phyloP scores from a whole-genome alignment of 2,329 filamentous ascomycete species.

The Botrytis galanthina region DNA sequence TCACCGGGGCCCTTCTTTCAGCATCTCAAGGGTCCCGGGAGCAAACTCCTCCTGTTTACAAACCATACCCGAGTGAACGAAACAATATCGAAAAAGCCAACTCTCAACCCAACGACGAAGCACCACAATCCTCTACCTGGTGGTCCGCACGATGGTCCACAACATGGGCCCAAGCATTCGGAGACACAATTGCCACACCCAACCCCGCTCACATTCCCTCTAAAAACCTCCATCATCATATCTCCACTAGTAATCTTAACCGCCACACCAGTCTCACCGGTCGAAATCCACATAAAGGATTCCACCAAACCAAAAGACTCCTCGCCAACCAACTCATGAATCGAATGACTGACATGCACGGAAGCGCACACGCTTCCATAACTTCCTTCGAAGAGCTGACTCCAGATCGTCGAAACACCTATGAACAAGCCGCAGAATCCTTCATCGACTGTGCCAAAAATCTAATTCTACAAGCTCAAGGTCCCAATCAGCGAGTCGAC shows the following conservation, averaged over 20 bases:
- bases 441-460: neutral
- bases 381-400: neutral
- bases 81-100: neutral
- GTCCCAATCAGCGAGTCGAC: neutral
- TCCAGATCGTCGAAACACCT: neutral
- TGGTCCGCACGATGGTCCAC: neutral
- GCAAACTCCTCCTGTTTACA: neutral
- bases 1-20: neutral
- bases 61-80: neutral
- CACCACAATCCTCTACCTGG: neutral
- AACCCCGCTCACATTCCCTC: neutral
- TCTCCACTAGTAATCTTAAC: neutral
- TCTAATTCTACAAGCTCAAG: neutral
- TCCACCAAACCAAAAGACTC: neutral
- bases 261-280: neutral
- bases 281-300: neutral
- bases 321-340: neutral
- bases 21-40: neutral
- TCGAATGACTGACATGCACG: neutral
- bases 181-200: neutral
- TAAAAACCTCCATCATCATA: neutral
- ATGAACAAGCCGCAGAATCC: neutral
- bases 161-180: neutral
- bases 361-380: neutral
- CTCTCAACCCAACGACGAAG: fast-evolving